Percentiles rank a stretch among this genome's conserved stretches.
phyloP scores from a whole-genome alignment of 1,284 basidiomycete genomes.

The Trichosporon sp. region DNA sequence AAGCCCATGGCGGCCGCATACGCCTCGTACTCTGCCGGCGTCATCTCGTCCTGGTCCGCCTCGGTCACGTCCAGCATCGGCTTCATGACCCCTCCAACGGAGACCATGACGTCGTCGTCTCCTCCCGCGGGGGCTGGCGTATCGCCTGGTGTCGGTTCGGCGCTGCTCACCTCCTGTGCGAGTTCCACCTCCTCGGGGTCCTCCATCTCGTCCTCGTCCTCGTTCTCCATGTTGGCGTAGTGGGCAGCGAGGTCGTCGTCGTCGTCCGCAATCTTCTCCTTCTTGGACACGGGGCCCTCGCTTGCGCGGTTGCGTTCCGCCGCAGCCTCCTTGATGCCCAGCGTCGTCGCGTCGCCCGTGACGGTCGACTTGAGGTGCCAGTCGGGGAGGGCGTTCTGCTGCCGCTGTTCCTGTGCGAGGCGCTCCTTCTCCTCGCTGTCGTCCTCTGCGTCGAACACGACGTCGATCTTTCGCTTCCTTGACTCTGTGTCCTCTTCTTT shows the following conservation, averaged over 20 bases:
- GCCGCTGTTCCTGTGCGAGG: conserved; percentile 74
- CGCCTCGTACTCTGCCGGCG: conserved; percentile 55
- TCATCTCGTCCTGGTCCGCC: conserved; percentile 55
- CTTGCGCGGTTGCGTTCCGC: conserved; percentile 23
- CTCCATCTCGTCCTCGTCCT: conserved; percentile 32
- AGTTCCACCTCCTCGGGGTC: conserved; percentile 24
- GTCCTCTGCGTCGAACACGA: conserved; percentile 76
- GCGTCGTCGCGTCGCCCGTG: conserved; percentile 82
- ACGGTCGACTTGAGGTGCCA: conserved; percentile 97
- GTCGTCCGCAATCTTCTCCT: conserved; percentile 29
- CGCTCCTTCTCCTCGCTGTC: conserved; percentile 73
- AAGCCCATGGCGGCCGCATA: conserved; percentile 31
- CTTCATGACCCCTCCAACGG: conserved; percentile 51
- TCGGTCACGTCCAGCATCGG: conserved; percentile 51
- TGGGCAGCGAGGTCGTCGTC: conserved; percentile 42
- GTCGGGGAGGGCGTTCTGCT: conserved; percentile 85
- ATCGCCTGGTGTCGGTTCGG: conserved; percentile 16
- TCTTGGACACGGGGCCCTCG: conserved; percentile 13
- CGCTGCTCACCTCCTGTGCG: conserved; percentile 14
- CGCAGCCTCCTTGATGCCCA: conserved; percentile 61
- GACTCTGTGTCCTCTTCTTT: conserved; percentile 51
- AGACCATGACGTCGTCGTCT: conserved; percentile 26
- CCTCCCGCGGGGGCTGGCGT: background rate
- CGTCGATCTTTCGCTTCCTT: conserved; percentile 60
- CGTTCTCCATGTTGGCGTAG: conserved; percentile 42